Percentiles rank a stretch among this genome's conserved stretches.
Evolutionary conservation across 306 rosid genomes (phyloP).

Genomic region (Crotalaria pallida): DNA sequence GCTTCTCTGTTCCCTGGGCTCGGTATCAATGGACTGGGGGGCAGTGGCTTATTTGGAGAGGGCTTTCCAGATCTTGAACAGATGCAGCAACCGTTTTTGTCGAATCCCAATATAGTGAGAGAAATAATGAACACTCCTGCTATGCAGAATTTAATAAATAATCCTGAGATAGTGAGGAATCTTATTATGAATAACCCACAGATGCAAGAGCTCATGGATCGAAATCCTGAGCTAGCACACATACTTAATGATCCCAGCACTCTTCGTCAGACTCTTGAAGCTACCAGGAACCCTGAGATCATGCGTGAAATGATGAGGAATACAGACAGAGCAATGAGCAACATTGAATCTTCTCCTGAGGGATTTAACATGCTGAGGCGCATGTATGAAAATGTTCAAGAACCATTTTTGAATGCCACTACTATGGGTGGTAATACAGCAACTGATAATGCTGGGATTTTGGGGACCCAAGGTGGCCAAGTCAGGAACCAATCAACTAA

Average conservation of each 20-base stretch:
- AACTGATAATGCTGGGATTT: conserved; percentile 45
- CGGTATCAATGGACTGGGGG: conserved; percentile 48
- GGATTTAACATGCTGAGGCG: conserved; percentile 95
- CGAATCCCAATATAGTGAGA: conserved; percentile 63
- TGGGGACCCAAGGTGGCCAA: conserved; percentile 54
- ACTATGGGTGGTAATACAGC: conserved; percentile 72
- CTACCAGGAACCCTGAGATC: conserved; percentile 86
- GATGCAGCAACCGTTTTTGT: conserved; percentile 68
- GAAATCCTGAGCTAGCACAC: conserved; percentile 79
- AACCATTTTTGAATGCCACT: conserved; percentile 85
- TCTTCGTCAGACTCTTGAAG: conserved; percentile 82
- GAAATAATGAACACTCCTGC: conserved; percentile 78
- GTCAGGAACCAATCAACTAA: conserved; percentile 46
- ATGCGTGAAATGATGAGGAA: conserved; percentile 98
- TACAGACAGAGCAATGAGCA: conserved; percentile 92
- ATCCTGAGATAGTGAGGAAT: conserved; percentile 65
- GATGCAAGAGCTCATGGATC: conserved; percentile 84
- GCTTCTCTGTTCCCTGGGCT: conserved; percentile 64
- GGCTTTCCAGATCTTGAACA: conserved; percentile 68
- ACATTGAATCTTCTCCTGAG: conserved; percentile 85
- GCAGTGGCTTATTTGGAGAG: conserved; percentile 59
- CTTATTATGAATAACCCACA: conserved; percentile 82
- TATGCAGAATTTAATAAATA: conserved; percentile 63
- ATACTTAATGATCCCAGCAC: conserved; percentile 82
- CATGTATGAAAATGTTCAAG: conserved; percentile 91